Percentiles rank a stretch among this genome's conserved stretches.
Conservation (phyloP, 164 flowering plant species). For the Amborella trichopoda region DNA sequence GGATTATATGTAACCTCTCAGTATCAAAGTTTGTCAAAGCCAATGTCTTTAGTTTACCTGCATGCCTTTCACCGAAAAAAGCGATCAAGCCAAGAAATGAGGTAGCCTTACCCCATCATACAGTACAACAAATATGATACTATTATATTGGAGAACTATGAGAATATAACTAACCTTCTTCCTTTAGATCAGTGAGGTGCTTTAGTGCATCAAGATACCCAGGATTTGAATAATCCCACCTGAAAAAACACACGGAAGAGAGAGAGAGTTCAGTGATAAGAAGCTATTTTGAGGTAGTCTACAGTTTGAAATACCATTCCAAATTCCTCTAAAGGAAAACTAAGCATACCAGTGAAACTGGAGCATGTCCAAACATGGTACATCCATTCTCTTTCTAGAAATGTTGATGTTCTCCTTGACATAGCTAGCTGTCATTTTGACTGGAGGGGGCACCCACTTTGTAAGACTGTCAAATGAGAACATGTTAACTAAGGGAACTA, state of each 20-base stretch:
- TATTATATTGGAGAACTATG: neutral
- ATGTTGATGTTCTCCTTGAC: slow-evolving; percentile 62
- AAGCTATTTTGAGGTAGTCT: no score
- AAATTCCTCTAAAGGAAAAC: no score
- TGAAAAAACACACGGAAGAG: slow-evolving; percentile 6
- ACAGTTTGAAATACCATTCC: no score
- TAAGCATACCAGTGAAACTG: slow-evolving; percentile 94
- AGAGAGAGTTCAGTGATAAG: no score
- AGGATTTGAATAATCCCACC: slow-evolving; percentile 97
- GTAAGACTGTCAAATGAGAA: slow-evolving; percentile 76
- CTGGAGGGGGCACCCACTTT: slow-evolving; percentile 98
- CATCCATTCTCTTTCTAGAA: slow-evolving; percentile 96
- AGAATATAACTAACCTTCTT: slow-evolving; percentile 49
- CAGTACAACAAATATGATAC: neutral
- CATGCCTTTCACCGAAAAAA: slow-evolving; percentile 18
- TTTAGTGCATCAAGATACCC: slow-evolving; percentile 97
- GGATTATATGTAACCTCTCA: slow-evolving; percentile 69
- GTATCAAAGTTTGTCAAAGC: slow-evolving; percentile 98
- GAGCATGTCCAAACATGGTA: slow-evolving; percentile 88
- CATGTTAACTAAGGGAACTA: no score
- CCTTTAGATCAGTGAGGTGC: slow-evolving; percentile 92
- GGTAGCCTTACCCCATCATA: neutral
- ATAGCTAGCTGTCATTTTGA: slow-evolving; percentile 80
- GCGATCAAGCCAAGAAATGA: no score
- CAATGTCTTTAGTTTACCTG: slow-evolving; percentile 94